Conservation (phyloP, 768 basidiomycete genomes). For the Tulasnella sp. region DNA sequence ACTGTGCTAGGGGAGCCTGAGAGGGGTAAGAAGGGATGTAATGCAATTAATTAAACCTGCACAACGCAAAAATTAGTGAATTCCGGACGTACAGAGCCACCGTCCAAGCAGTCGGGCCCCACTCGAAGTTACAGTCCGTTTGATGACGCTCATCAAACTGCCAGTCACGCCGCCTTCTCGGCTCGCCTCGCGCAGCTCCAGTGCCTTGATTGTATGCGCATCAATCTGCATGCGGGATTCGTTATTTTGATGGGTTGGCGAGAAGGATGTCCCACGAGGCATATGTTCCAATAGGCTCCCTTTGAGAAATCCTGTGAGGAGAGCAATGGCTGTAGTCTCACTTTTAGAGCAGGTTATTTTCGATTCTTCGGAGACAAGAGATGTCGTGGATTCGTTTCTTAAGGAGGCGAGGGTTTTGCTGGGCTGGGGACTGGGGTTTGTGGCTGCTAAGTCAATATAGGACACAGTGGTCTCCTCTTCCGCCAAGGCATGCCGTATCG, state of each 20-base stretch:
- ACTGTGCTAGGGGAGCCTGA: slow-evolving; percentile 82
- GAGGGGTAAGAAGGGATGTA: no score
- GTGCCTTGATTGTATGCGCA: slow-evolving; percentile 76
- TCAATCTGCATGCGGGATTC: slow-evolving; percentile 77
- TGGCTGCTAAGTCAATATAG: slow-evolving; percentile 28
- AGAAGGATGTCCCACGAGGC: slow-evolving; percentile 32
- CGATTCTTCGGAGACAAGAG: slow-evolving; percentile 14
- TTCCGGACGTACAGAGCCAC: slow-evolving; percentile 72
- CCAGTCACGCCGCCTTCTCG: slow-evolving; percentile 65
- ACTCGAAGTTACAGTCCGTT: slow-evolving; percentile 65
- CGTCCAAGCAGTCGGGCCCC: slow-evolving; percentile 65
- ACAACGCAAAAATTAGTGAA: no score
- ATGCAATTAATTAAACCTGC: no score
- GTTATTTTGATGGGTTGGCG: slow-evolving; percentile 46
- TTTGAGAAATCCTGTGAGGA: slow-evolving; percentile 56
- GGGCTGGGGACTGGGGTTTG: background rate
- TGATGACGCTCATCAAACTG: slow-evolving; percentile 62
- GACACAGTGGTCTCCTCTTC: slow-evolving; percentile 47
- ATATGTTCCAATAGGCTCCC: slow-evolving; percentile 66
- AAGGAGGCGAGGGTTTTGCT: background rate
- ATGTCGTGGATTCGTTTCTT: background rate
- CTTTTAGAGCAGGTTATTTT: slow-evolving; percentile 20
- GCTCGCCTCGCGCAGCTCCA: slow-evolving; percentile 69
- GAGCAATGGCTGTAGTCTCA: slow-evolving; percentile 47
- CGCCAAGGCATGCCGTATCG: slow-evolving; percentile 36